These are phyloP conservation scores for Pinguiococcus pyrenoidosus DNA, from an alignment of 108 stramenopile genomes.

Conservation along the genomic window DNA sequence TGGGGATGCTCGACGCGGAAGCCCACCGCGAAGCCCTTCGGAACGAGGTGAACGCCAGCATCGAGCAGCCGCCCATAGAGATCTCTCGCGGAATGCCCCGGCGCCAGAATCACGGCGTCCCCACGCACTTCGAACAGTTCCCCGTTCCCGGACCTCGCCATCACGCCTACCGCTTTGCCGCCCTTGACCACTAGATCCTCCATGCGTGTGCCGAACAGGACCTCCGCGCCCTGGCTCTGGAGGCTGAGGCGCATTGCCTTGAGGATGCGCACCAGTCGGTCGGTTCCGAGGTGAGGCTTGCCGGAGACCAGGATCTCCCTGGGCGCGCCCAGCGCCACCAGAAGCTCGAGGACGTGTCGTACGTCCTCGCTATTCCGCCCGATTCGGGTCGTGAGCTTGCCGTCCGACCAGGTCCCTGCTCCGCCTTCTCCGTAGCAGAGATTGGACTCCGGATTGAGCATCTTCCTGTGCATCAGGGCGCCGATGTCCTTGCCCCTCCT, in stretches of 20 bases:
- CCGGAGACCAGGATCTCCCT: slow-evolving; percentile 67
- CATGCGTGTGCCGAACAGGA: slow-evolving; percentile 60
- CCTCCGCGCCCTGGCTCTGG: slow-evolving; percentile 48
- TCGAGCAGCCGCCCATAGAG: slow-evolving; percentile 63
- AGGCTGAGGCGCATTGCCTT: slow-evolving; percentile 58
- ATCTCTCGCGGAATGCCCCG: slow-evolving; percentile 77
- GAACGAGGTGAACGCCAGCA: slow-evolving; percentile 52
- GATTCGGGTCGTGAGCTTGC: slow-evolving; percentile 83
- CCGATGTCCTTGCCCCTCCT: slow-evolving; percentile 72
- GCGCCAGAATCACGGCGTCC: slow-evolving; percentile 66
- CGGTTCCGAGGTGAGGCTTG: slow-evolving; percentile 81
- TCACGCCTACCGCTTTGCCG: slow-evolving; percentile 18
- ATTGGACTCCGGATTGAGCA: slow-evolving; percentile 48
- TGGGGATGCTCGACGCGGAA: slow-evolving; percentile 90
- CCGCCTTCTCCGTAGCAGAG: slow-evolving; percentile 90
- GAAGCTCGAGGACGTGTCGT: slow-evolving; percentile 55
- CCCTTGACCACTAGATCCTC: slow-evolving; percentile 36
- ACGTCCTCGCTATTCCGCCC: slow-evolving; percentile 65
- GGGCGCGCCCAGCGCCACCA: slow-evolving; percentile 76
- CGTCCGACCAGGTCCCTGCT: slow-evolving; percentile 89
- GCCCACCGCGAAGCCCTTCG: slow-evolving; percentile 88
- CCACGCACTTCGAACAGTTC: slow-evolving; percentile 15
- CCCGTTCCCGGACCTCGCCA: neutral
- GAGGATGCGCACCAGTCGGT: slow-evolving; percentile 68
- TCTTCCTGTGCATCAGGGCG: slow-evolving; percentile 54